Evolutionary conservation across 768 basidiomycete genomes (phyloP).

Genomic region (Mycena vulgaris): DNA sequence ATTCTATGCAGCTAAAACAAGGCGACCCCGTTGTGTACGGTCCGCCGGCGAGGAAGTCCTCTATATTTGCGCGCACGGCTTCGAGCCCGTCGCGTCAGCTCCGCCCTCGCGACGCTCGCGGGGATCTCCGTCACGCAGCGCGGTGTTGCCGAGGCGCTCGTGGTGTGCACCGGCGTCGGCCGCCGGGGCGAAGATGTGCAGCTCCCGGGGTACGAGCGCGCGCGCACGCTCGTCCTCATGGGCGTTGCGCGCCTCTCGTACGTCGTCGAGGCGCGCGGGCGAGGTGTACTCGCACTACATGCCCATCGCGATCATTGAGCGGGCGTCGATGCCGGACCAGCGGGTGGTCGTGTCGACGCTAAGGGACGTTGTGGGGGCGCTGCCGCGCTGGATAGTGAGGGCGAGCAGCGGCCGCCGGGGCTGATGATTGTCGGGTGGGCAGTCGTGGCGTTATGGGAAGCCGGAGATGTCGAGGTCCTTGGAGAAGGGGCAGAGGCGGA

Average conservation of each 20-base stretch:
- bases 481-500: slow-evolving; percentile 65
- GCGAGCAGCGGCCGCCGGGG: slow-evolving; percentile 94
- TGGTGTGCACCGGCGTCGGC: slow-evolving; percentile 96
- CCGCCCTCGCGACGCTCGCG: slow-evolving; percentile 90
- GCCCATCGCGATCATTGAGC: slow-evolving; percentile 95
- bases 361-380: slow-evolving; percentile 71
- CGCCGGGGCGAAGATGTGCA: slow-evolving; percentile 85
- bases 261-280: slow-evolving; percentile 69
- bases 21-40: slow-evolving; percentile 98
- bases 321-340: slow-evolving; percentile 96
- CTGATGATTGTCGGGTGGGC: slow-evolving; percentile 98
- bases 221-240: slow-evolving; percentile 91
- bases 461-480: slow-evolving; percentile 80
- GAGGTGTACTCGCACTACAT: slow-evolving; percentile 77
- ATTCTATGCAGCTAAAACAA: slow-evolving; percentile 85
- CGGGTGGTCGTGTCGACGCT: slow-evolving; percentile 87
- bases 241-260: slow-evolving; percentile 89
- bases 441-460: slow-evolving; percentile 80
- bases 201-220: slow-evolving; percentile 90
- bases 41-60: slow-evolving; percentile 93
- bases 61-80: slow-evolving; percentile 90
- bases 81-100: slow-evolving; percentile 87
- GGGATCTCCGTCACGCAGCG: slow-evolving; percentile 96
- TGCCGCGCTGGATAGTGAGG: slow-evolving; percentile 82
- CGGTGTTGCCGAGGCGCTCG: slow-evolving; percentile 91